Conservation (phyloP, 2,329 filamentous ascomycete species). For the Pseudogymnoascus sp. region DNA sequence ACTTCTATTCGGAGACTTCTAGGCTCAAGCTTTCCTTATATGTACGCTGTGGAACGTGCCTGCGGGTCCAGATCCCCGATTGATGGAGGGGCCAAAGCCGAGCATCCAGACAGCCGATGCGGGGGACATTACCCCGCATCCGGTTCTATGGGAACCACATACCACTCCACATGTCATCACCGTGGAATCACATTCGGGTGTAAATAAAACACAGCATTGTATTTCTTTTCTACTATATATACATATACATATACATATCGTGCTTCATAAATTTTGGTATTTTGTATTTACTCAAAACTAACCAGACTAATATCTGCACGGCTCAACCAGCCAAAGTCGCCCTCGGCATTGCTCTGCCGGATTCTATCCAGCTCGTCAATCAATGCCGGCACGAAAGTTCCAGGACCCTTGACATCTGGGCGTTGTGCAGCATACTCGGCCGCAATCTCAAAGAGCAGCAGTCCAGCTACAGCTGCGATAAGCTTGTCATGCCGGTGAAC, state of each 20-base stretch:
- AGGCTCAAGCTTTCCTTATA: not conserved
- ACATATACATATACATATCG: not conserved
- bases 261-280: not conserved
- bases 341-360: slow-evolving; percentile 38
- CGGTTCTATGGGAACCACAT: not conserved
- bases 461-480: slow-evolving; percentile 61
- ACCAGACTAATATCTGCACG: not conserved
- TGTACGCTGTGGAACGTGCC: not conserved
- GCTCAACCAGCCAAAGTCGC: slow-evolving; percentile 42
- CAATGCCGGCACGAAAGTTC: slow-evolving; percentile 78
- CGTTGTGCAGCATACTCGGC: slow-evolving; percentile 55
- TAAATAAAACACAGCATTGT: not conserved
- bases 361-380: slow-evolving; percentile 59
- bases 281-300: not conserved
- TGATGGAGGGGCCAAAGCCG: not conserved
- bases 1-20: not conserved
- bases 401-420: slow-evolving; percentile 64
- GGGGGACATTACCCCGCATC: slow-evolving; percentile 1
- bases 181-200: not conserved
- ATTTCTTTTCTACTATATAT: not conserved
- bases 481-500: slow-evolving; percentile 55
- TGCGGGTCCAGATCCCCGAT: not conserved
- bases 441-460: slow-evolving; percentile 71
- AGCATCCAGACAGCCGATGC: slow-evolving; percentile 1
- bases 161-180: not conserved